Conservation (phyloP, 768 basidiomycete species). For the Pseudohyphozyma bogoriensis region DNA sequence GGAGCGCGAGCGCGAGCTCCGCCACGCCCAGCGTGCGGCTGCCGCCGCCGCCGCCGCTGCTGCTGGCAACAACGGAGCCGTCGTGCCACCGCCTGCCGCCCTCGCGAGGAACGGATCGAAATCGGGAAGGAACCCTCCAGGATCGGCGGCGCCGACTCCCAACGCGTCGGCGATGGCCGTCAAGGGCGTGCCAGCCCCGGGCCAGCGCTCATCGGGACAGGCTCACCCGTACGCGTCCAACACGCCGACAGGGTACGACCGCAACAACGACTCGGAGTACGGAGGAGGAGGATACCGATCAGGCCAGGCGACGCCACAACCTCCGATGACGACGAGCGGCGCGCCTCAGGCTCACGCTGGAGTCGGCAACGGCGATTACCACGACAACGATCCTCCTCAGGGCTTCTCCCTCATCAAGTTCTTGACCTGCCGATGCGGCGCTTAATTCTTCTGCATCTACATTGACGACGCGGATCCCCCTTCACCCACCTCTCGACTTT, state of each 20-base stretch:
- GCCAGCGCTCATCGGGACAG: background rate
- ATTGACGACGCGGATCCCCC: too few relatives aligned
- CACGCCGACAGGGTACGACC: background rate
- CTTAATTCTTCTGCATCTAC: too few relatives aligned
- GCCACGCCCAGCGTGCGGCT: conserved; percentile 29
- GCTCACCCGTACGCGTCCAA: conserved; percentile 23
- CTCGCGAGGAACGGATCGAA: conserved; percentile 68
- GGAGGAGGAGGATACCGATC: background rate
- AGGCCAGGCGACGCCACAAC: background rate
- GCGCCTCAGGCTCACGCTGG: background rate
- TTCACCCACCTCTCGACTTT: too few relatives aligned
- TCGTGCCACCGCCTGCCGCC: conserved; percentile 61
- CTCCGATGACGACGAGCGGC: conserved; percentile 1
- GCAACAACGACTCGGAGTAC: background rate
- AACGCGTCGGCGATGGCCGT: conserved; percentile 24
- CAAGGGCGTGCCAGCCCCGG: conserved; percentile 17
- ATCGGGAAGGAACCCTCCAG: conserved; percentile 41
- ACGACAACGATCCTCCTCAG: conserved; percentile 9
- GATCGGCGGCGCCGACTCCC: conserved; percentile 8
- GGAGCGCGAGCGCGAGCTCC: conserved; percentile 34
- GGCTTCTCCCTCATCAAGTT: conserved; percentile 29
- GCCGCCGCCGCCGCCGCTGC: conserved; percentile 26
- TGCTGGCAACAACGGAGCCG: conserved; percentile 4
- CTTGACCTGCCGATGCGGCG: conserved; percentile 32
- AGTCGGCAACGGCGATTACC: conserved; percentile 21